Evolutionary conservation across 495 filamentous ascomycete genomes (phyloP), one percentile per base, ranked within the genome.

Genomic region (Hyaloscypha bicolor): DNA sequence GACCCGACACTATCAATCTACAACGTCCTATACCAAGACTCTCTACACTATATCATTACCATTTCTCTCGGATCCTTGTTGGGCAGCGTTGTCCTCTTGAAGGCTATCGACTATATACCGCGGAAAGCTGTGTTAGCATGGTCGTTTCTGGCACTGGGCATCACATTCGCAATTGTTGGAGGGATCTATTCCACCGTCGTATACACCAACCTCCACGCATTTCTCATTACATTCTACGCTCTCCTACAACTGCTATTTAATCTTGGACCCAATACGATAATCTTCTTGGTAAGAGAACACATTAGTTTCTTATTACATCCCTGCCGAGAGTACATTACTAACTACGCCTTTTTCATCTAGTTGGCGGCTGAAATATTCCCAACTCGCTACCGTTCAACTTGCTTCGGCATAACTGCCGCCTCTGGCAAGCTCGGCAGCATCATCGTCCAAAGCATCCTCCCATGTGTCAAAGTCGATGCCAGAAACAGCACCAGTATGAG

Each of bases 161-260:
- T 61, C n/a, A 72, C 82, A 25, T 79, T 84, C 53, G 67, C 76
- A n/a, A 60, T 79, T 55, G 77, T 75, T 25, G 79, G 79, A 29
- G 72, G 68, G 6, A 76, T 75, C 33, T 79, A 79, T 51, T 73
- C 73, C 42, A 64, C 70, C 71, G 70, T 66, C 4, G 68, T 64
- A 33, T 66, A 74, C 65, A 73, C 73, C 31, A 63, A 74, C 70
- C 81, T 65, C 73, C 79, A 85, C 56, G 76, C 79, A 0, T 73
- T 80, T 5, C 82, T 81, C 11, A 81, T 90, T 9, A 75, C 79
- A 0, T 70, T 91, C 2, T 90, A 88, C 66, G 80, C 86, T 29
- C 53, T 90, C 25, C 84, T 82, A 22, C 85, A 91, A 72, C 71
- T 87, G 0, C 68, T 89, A n/a, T 91, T 90, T 76, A 89, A 90